These are phyloP conservation scores for Cercophora sp. DNA, from an alignment of 495 filamentous ascomycete genomes.

Conservation along the genomic window DNA sequence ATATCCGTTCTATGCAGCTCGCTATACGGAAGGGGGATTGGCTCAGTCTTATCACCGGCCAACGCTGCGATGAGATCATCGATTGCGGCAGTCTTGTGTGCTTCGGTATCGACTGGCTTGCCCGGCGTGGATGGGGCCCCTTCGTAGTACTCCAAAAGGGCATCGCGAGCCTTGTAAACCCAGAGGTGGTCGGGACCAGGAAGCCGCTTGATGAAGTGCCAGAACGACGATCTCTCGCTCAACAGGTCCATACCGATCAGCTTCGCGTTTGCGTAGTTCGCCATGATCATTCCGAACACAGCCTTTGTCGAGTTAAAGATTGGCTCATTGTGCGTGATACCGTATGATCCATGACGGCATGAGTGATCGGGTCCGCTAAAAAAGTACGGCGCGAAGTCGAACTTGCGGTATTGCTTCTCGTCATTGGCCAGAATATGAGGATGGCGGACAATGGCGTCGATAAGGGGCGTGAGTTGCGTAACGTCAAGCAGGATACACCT, in stretches of 20 bases:
- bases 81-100: no score
- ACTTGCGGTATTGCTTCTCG: slow-evolving; percentile 1
- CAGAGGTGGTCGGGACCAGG: slow-evolving; percentile 26
- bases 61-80: slow-evolving; percentile 24
- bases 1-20: neutral
- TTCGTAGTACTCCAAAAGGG: slow-evolving; percentile 5
- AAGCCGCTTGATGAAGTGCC: slow-evolving; percentile 21
- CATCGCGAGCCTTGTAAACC: slow-evolving; percentile 25
- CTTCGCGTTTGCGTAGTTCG: slow-evolving; percentile 1
- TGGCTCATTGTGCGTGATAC: slow-evolving; percentile 23
- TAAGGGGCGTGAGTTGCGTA: slow-evolving; percentile 16
- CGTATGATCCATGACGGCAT: slow-evolving; percentile 16
- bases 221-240: slow-evolving; percentile 23
- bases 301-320: slow-evolving; percentile 25
- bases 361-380: slow-evolving; percentile 17
- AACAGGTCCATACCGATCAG: slow-evolving; percentile 25
- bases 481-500: slow-evolving; percentile 24
- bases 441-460: slow-evolving; percentile 11
- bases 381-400: slow-evolving; percentile 24
- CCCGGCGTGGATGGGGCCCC: no score
- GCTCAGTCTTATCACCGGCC: slow-evolving; percentile 15
- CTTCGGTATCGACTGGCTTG: no score
- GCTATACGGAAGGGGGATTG: neutral
- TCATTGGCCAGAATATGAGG: neutral
- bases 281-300: slow-evolving; percentile 9